These are phyloP conservation scores for Vigna mungo DNA, from an alignment of 306 rosid species.

Conservation along the genomic window DNA sequence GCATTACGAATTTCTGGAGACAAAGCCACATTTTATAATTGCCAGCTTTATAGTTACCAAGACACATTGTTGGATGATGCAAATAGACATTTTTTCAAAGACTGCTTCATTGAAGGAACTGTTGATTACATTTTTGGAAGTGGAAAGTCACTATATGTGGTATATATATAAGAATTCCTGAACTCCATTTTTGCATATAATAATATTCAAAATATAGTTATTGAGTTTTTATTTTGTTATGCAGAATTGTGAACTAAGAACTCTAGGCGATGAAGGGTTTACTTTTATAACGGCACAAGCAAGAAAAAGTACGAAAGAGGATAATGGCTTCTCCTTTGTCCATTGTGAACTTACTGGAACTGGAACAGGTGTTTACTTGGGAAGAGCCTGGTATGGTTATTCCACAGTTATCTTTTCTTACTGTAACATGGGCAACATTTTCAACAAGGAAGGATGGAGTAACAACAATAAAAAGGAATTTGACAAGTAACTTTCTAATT, in stretches of 20 bases:
- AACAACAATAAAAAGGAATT: slow-evolving; percentile 1
- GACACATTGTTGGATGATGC: slow-evolving; percentile 41
- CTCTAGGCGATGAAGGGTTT: slow-evolving; percentile 17
- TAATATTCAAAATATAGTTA: too few relatives aligned
- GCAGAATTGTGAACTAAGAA: slow-evolving; percentile 52
- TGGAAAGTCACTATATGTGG: slow-evolving; percentile 41
- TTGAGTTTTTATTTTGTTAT: slow-evolving; percentile 12
- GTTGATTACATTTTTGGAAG: slow-evolving; percentile 45
- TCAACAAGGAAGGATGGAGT: slow-evolving; percentile 57
- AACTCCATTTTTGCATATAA: too few relatives aligned
- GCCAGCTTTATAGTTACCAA: background rate
- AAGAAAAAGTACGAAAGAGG: slow-evolving; percentile 19
- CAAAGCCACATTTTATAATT: background rate
- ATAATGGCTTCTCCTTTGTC: slow-evolving; percentile 58
- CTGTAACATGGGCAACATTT: slow-evolving; percentile 33
- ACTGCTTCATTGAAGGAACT: slow-evolving; percentile 36
- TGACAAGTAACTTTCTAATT: slow-evolving; percentile 35
- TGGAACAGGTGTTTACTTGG: background rate
- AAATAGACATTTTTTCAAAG: slow-evolving; percentile 34
- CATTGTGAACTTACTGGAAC: slow-evolving; percentile 60
- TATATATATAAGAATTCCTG: background rate
- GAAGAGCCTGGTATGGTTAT: background rate
- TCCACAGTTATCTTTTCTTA: slow-evolving; percentile 49
- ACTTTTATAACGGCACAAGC: slow-evolving; percentile 67
- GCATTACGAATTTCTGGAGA: slow-evolving; percentile 45